phyloP scores from a whole-genome alignment of 2,329 filamentous ascomycete species.

The Colletotrichum costaricense region DNA sequence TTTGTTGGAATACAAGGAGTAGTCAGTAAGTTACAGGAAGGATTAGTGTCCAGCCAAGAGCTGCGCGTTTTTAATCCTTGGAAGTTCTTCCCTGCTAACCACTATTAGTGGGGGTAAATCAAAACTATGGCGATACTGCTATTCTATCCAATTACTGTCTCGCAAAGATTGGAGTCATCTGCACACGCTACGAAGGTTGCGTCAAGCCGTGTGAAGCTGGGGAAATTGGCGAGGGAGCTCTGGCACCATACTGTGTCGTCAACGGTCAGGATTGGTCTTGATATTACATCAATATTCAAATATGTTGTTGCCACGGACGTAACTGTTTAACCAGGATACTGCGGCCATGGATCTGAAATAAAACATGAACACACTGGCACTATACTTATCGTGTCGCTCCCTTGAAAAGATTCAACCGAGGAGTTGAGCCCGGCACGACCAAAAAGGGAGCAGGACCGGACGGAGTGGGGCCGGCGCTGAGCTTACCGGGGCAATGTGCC shows the following conservation, averaged over 20 bases:
- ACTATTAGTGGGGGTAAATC: slow-evolving; percentile 49
- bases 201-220: slow-evolving; percentile 21
- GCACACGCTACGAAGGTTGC: slow-evolving; percentile 12
- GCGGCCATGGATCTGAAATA: no score
- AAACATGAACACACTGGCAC: no score
- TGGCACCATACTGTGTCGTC: slow-evolving; percentile 14
- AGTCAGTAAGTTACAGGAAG: neutral
- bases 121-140: slow-evolving; percentile 49
- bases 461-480: no score
- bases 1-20: slow-evolving; percentile 22
- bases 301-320: no score
- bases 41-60: neutral
- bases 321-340: no score
- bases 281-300: neutral
- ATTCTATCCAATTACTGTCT: slow-evolving; percentile 42
- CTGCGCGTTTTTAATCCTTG: fast-evolving
- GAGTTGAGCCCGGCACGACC: no score
- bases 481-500: no score
- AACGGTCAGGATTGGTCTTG: slow-evolving; percentile 16
- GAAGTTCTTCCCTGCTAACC: neutral
- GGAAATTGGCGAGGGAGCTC: slow-evolving; percentile 10
- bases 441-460: no score
- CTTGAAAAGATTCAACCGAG: no score
- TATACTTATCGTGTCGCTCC: no score
- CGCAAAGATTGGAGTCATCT: slow-evolving; percentile 19